Percentiles rank a stretch among this genome's conserved stretches.
Conservation (phyloP, 306 rosid species). For the Fagus crenata region DNA sequence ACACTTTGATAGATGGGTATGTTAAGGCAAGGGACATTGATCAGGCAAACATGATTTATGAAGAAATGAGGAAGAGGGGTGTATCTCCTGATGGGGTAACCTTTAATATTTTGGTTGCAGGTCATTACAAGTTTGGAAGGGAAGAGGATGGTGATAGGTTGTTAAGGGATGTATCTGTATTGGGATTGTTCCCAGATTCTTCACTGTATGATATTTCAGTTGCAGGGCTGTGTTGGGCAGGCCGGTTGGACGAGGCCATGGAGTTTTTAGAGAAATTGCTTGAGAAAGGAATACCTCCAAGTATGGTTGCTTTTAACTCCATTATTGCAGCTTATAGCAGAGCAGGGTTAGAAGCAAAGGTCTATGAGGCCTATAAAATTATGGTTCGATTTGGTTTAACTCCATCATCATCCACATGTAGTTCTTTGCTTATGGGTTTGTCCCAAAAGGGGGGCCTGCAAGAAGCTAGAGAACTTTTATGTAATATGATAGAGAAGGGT, state of each 20-base stretch:
- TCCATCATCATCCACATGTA: slow-evolving; percentile 67
- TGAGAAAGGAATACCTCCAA: slow-evolving; percentile 61
- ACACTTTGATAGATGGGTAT: slow-evolving; percentile 68
- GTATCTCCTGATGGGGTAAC: slow-evolving; percentile 67
- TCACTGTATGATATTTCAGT: slow-evolving; percentile 51
- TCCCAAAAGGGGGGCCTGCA: slow-evolving; percentile 59
- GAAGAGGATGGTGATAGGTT: slow-evolving; percentile 55
- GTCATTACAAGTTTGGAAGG: slow-evolving; percentile 63
- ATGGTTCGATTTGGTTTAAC: slow-evolving; percentile 50
- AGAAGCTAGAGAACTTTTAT: slow-evolving; percentile 61
- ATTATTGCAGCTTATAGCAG: slow-evolving; percentile 65
- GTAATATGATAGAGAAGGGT: slow-evolving; percentile 59
- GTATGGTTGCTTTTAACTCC: slow-evolving; percentile 65
- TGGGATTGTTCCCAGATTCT: slow-evolving; percentile 42
- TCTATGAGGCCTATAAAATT: slow-evolving; percentile 50
- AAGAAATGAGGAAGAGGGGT: slow-evolving; percentile 61
- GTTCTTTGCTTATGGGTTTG: slow-evolving; percentile 63
- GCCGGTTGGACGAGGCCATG: slow-evolving; percentile 55
- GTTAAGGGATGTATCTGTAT: slow-evolving; percentile 40
- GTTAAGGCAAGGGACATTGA: slow-evolving; percentile 70
- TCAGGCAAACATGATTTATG: slow-evolving; percentile 61
- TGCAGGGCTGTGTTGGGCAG: slow-evolving; percentile 70
- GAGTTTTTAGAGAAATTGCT: slow-evolving; percentile 49
- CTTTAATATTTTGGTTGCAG: slow-evolving; percentile 69
- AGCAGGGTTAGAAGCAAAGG: slow-evolving; percentile 61